Percentiles rank a stretch among this genome's conserved stretches.
Evolutionary conservation across 306 rosid genomes (phyloP).

Genomic region (Elaeagnus macrophylla): DNA sequence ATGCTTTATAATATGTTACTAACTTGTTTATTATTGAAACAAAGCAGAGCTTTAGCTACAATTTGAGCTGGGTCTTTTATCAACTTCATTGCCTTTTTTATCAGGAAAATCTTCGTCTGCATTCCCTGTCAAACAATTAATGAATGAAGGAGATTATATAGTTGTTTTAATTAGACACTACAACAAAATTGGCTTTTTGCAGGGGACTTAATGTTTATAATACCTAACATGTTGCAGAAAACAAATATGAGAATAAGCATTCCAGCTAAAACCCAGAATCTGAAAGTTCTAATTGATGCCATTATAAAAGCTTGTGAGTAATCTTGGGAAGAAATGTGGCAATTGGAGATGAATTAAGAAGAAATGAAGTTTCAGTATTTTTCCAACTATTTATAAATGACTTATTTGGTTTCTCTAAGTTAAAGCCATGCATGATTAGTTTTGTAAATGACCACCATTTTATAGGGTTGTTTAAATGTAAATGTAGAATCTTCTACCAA

Average conservation of each 20-base stretch:
- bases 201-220: neutral
- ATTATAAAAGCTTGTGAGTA: slow-evolving; percentile 25
- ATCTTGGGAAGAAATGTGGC: neutral
- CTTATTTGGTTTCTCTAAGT: slow-evolving; percentile 2
- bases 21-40: slow-evolving; percentile 75
- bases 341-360: neutral
- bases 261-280: slow-evolving; percentile 28
- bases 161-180: neutral
- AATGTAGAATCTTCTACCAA: slow-evolving; percentile 5
- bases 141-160: neutral
- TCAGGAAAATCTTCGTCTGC: slow-evolving; percentile 30
- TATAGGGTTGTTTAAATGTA: neutral
- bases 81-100: neutral
- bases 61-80: slow-evolving; percentile 50
- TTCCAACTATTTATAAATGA: neutral
- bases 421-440: too few species aligned
- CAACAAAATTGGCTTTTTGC: too few species aligned
- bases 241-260: slow-evolving; percentile 27
- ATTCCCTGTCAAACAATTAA: slow-evolving; percentile 27
- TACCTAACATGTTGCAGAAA: slow-evolving; percentile 36
- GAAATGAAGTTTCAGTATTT: too few species aligned
- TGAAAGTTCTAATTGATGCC: slow-evolving; percentile 25
- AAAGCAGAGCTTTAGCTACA: slow-evolving; percentile 61
- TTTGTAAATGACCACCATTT: too few species aligned
- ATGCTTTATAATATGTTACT: slow-evolving; percentile 1